Evolutionary conservation across 2,329 filamentous ascomycete genomes (phyloP), one percentile per base, ranked within the genome.

Genomic region (Xylariaceae sp.): DNA sequence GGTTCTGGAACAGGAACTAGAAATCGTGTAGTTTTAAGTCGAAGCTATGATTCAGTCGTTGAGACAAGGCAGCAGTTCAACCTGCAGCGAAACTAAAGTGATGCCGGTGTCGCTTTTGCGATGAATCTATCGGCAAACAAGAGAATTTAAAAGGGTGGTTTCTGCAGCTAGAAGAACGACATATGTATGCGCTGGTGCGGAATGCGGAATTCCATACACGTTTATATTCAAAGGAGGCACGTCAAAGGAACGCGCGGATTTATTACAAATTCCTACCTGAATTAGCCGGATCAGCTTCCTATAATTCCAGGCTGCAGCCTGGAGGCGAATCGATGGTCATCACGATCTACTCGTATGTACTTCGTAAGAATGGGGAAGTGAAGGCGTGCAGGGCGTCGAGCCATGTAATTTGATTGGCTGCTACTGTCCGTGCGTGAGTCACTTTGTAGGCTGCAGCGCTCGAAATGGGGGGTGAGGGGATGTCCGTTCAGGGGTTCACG

Each of bases 321-420:
- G 7, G 11, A 11, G 23, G 37, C n/a, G 23, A 62, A 54, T 53
- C 50, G 58, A 55, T n/a, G 18, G 55, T 48, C 51, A 57, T 61
- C 7, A 15, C 18, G 45, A 59, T 30, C 23, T 18, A 18, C 17
- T 18, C 17, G 17, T 18, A 18, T 18, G 17, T 18, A 18, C 17
- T 18, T 18, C 17, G 17, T 18, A 18, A 18, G 17, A 18, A n/a
- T n/a, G n/a, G 9, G 42, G 13, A 42, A 37, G 30, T 23, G 60
- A 64, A 57, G 60, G 54, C 60, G 53, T 58, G 23, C 53, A 42
- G 18, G 18, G 48, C 53, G 45, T 30, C 30, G 57, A 50, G 57
- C 59, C 23, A 51, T 63, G 61, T 62, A 63, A 62, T 47, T 53
- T 65, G 63, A 62, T 65, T 65, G 55, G 63, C 42, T 48, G 37